Conservation (phyloP, 179 eudicot genomes). For the Camellia oleifera region DNA sequence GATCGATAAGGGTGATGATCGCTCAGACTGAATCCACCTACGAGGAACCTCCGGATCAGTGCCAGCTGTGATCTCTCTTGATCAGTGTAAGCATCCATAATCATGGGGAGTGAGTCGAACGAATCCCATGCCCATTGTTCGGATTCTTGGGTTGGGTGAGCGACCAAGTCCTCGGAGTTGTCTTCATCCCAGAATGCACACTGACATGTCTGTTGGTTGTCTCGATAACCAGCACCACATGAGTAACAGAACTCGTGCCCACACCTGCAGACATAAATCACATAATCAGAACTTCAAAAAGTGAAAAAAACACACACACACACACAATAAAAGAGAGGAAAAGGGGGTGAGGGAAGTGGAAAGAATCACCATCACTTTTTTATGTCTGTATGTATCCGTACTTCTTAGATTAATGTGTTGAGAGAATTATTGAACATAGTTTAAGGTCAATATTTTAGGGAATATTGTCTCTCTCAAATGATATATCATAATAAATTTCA, state of each 20-base stretch:
- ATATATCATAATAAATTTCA: too few species aligned
- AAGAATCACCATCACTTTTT: too few species aligned
- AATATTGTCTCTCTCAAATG: too few species aligned
- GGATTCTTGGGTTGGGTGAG: conserved; percentile 35
- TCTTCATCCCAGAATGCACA: conserved; percentile 68
- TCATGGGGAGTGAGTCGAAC: conserved; percentile 55
- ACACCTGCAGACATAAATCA: conserved; percentile 45
- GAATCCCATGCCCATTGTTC: conserved; percentile 81
- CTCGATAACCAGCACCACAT: conserved; percentile 60
- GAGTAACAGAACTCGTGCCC: conserved; percentile 84
- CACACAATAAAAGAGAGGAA: not conserved
- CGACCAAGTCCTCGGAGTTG: conserved; percentile 21
- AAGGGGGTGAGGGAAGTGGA: too few species aligned
- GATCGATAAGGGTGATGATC: conserved; percentile 61
- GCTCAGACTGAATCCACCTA: conserved; percentile 65
- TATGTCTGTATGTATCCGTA: too few species aligned
- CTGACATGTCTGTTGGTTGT: conserved; percentile 56
- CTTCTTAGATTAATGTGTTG: too few species aligned
- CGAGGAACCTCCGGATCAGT: conserved; percentile 74
- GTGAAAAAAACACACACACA: too few species aligned
- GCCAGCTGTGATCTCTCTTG: conserved; percentile 89
- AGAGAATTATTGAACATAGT: too few species aligned
- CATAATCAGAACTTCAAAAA: not conserved
- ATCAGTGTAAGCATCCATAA: conserved; percentile 74
- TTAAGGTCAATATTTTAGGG: too few species aligned